phyloP scores from a whole-genome alignment of 805 yeast species.

The Starmerella khaoyaiensis region DNA sequence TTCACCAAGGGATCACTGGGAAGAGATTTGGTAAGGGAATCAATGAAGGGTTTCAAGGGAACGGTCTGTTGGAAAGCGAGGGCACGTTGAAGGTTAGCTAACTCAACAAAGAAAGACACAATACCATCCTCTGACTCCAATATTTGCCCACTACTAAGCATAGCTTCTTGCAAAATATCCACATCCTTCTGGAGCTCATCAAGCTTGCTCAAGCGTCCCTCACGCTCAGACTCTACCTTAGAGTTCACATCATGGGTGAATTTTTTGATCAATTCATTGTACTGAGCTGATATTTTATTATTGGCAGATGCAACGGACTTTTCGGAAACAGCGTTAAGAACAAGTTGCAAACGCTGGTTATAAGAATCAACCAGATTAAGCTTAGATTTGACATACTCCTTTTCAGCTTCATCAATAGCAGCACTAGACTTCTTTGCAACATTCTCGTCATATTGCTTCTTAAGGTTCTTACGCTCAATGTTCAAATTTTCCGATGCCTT shows the following conservation, averaged over 20 bases:
- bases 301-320: constrained; percentile 58
- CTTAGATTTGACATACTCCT: constrained; percentile 31
- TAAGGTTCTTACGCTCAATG: constrained; percentile 10
- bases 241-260: constrained; percentile 46
- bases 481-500: constrained; percentile 10
- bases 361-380: constrained; percentile 52
- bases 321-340: constrained; percentile 53
- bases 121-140: constrained; percentile 31
- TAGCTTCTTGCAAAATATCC: constrained; percentile 38
- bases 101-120: constrained; percentile 34
- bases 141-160: constrained; percentile 30
- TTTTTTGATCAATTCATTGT: constrained; percentile 55
- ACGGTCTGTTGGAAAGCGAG: constrained; percentile 29
- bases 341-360: constrained; percentile 43
- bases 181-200: constrained; percentile 45
- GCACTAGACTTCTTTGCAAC: constrained; percentile 5
- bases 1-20: constrained; percentile 39
- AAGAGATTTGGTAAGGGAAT: constrained; percentile 28
- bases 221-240: constrained; percentile 59
- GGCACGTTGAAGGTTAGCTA: constrained; percentile 33
- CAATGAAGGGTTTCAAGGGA: constrained; percentile 29
- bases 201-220: constrained; percentile 62
- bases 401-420: constrained; percentile 14
- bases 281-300: constrained; percentile 54
- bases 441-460: constrained; percentile 5